Evolutionary conservation across 108 stramenopile species (phyloP).

Genomic region (Cyclotella kingstonii): DNA sequence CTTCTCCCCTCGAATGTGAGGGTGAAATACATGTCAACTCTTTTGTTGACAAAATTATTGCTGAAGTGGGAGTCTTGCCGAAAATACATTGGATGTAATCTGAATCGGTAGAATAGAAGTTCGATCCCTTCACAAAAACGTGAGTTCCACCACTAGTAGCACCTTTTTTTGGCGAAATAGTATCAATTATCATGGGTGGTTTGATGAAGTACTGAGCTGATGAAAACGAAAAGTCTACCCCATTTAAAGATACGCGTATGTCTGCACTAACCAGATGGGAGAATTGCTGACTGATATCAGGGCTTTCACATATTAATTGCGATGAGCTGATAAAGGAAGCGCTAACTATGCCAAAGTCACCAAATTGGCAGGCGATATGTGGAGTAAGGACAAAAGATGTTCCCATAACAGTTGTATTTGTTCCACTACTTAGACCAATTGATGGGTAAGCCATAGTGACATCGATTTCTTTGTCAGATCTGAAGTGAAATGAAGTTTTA

Average conservation of each 20-base stretch:
- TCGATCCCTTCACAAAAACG: slow-evolving; percentile 23
- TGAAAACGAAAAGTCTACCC: slow-evolving; percentile 33
- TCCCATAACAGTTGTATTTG: slow-evolving; percentile 33
- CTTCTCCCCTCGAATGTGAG: background rate
- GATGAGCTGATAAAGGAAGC: slow-evolving; percentile 21
- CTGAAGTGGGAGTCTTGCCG: slow-evolving; percentile 17
- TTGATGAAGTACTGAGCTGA: slow-evolving; percentile 11
- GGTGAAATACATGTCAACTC: slow-evolving; percentile 30
- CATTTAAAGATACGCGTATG: slow-evolving; percentile 36
- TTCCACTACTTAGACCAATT: slow-evolving; percentile 30
- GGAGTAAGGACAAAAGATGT: slow-evolving; percentile 33
- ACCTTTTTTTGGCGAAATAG: slow-evolving; percentile 26
- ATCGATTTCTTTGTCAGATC: slow-evolving; percentile 20
- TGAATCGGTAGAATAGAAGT: slow-evolving; percentile 8
- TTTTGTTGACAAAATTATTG: slow-evolving; percentile 14
- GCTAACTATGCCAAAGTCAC: slow-evolving; percentile 17
- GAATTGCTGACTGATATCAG: slow-evolving; percentile 1
- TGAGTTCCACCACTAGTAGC: slow-evolving; percentile 37
- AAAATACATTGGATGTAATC: slow-evolving; percentile 15
- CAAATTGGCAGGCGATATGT: slow-evolving; percentile 23
- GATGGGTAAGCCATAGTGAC: slow-evolving; percentile 15
- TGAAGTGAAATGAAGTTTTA: slow-evolving; percentile 7
- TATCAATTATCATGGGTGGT: slow-evolving; percentile 8
- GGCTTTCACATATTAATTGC: slow-evolving; percentile 23
- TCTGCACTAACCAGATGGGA: background rate